Conservation (phyloP, 1,139 yeast genomes). For the Kodamaea ohmeri region DNA sequence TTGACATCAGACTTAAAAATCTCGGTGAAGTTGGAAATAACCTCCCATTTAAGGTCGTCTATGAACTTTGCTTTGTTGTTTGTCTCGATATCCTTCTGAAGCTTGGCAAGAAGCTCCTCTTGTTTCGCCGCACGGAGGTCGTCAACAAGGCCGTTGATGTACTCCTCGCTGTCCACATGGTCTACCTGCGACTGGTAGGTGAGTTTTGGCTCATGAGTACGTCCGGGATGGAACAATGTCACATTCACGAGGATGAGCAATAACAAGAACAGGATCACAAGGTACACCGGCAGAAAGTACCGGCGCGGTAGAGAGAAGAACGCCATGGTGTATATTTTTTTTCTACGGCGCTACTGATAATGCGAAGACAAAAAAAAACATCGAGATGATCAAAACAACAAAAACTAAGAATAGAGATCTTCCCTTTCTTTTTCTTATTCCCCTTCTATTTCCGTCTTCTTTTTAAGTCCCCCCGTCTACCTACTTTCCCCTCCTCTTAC, state of each 20-base stretch:
- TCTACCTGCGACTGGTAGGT: slow-evolving; percentile 11
- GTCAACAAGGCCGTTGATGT: slow-evolving; percentile 10
- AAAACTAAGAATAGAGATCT: neutral
- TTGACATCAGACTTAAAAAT: slow-evolving; percentile 19
- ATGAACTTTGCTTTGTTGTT: slow-evolving; percentile 16
- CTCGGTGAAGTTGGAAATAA: slow-evolving; percentile 15
- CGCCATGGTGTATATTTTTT: slow-evolving; percentile 7
- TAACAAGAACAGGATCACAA: slow-evolving; percentile 12
- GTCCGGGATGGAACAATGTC: slow-evolving; percentile 7
- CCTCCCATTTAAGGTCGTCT: slow-evolving; percentile 15
- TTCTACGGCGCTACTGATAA: slow-evolving; percentile 1
- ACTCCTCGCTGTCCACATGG: slow-evolving; percentile 13
- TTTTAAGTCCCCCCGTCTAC: too few relatives aligned
- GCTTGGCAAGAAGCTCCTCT: slow-evolving; percentile 17
- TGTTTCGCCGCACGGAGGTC: slow-evolving; percentile 19
- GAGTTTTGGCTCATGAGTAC: neutral
- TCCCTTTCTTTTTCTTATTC: neutral
- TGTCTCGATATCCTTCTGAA: slow-evolving; percentile 16
- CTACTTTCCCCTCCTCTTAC: too few relatives aligned
- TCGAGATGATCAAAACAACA: too few relatives aligned
- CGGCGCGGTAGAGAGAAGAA: slow-evolving; percentile 13
- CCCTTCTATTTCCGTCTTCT: slow-evolving; percentile 6
- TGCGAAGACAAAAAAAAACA: neutral
- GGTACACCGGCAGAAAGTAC: slow-evolving; percentile 14
- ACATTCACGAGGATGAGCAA: slow-evolving; percentile 14